These are phyloP conservation scores for Cryptococcus depauperatus DNA, from an alignment of 1,284 basidiomycete species.

Conservation along the genomic window DNA sequence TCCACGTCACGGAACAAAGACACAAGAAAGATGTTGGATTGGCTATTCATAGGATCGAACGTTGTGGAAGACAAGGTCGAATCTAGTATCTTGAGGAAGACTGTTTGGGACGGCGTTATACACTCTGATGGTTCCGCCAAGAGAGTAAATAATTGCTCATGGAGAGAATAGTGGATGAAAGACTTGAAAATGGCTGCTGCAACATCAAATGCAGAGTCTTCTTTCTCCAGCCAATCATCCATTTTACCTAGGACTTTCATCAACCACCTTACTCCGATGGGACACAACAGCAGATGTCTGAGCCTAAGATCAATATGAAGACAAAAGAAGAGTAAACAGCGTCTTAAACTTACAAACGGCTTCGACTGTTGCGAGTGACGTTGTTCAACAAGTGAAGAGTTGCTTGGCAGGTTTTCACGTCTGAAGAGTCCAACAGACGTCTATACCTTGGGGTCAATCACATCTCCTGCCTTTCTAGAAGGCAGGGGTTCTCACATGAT, in stretches of 20 bases:
- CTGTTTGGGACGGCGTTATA: slow-evolving; percentile 73
- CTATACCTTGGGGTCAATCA: slow-evolving; percentile 46
- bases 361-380: slow-evolving; percentile 53
- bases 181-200: slow-evolving; percentile 49
- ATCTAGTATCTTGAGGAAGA: slow-evolving; percentile 74
- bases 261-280: slow-evolving; percentile 24
- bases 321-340: neutral
- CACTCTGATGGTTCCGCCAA: slow-evolving; percentile 51
- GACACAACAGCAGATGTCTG: slow-evolving; percentile 14
- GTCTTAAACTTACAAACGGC: slow-evolving; percentile 52
- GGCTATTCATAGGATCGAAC: neutral
- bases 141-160: slow-evolving; percentile 39
- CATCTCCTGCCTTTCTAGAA: neutral
- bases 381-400: slow-evolving; percentile 65
- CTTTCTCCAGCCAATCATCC: slow-evolving; percentile 57
- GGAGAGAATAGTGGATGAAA: slow-evolving; percentile 42
- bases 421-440: slow-evolving; percentile 62
- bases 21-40: slow-evolving; percentile 18
- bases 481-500: slow-evolving; percentile 54
- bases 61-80: slow-evolving; percentile 53
- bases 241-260: slow-evolving; percentile 52
- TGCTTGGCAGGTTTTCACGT: slow-evolving; percentile 55
- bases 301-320: neutral
- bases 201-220: slow-evolving; percentile 63
- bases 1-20: slow-evolving; percentile 19